Conservation (phyloP, 108 stramenopile genomes). For the Poteriospumella lacustris region DNA sequence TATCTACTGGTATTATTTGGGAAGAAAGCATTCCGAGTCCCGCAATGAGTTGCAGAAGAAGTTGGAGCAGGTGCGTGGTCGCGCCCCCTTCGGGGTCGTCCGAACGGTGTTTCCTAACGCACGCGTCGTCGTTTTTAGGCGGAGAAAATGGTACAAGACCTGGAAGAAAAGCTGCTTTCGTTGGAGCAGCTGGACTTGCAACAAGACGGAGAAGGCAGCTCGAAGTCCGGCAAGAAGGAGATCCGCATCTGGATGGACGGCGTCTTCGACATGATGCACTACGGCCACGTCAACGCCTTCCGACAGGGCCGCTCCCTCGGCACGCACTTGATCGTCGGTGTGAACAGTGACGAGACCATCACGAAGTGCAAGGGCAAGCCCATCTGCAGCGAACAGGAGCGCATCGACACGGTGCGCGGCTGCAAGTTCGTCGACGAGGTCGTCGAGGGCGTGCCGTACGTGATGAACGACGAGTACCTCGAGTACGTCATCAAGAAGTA, state of each 20-base stretch:
- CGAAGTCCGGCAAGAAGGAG: no score
- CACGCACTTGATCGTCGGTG: constrained; percentile 88
- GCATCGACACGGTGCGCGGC: constrained; percentile 77
- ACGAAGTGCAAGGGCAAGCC: constrained; percentile 83
- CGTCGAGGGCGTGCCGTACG: constrained; percentile 86
- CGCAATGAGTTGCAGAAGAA: not conserved
- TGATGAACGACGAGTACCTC: constrained; percentile 87
- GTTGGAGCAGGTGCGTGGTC: not conserved
- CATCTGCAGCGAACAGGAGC: constrained; percentile 86
- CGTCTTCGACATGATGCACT: constrained; percentile 95
- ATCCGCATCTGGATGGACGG: constrained; percentile 90
- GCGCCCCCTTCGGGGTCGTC: not conserved
- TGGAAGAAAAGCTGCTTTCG: constrained; percentile 24
- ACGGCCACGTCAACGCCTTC: constrained; percentile 98
- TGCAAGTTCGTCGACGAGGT: constrained; percentile 99
- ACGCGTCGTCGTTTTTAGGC: not conserved
- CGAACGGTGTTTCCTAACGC: not conserved
- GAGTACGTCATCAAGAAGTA: constrained; percentile 77
- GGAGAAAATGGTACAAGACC: not conserved
- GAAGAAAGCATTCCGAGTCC: not conserved
- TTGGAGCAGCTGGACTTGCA: not conserved
- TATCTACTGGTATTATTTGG: not conserved
- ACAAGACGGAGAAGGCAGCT: not conserved
- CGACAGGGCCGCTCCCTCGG: constrained; percentile 87
- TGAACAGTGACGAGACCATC: constrained; percentile 91